phyloP scores from a whole-genome alignment of 1,284 basidiomycete genomes.

The Caloboletus inedulis region DNA sequence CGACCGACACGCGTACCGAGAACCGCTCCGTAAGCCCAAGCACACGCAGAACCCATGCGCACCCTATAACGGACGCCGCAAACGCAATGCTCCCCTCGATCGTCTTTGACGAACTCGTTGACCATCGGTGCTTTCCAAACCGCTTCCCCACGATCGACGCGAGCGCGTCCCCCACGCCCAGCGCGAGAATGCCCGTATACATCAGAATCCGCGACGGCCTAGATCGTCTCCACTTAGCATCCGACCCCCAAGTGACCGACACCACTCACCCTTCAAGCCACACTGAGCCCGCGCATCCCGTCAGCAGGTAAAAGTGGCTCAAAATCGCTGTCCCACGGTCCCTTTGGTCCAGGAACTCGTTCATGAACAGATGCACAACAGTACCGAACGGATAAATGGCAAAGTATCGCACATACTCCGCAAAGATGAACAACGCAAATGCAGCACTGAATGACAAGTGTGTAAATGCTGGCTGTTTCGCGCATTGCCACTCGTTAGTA shows the following conservation, averaged over 20 bases:
- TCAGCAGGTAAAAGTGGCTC: conserved; percentile 95
- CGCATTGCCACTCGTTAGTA: conserved; percentile 16
- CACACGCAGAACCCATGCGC: conserved; percentile 69
- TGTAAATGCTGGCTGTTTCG: conserved; percentile 84
- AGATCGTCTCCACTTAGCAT: conserved; percentile 13
- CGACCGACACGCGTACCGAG: conserved; percentile 53
- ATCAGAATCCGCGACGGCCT: conserved; percentile 72
- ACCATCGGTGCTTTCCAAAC: conserved; percentile 81
- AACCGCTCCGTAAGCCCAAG: conserved; percentile 70
- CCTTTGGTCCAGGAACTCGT: conserved; percentile 95
- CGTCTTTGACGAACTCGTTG: conserved; percentile 80
- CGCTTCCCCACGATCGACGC: conserved; percentile 91
- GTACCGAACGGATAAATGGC: conserved; percentile 97
- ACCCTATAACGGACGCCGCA: conserved; percentile 64
- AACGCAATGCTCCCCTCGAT: conserved; percentile 90
- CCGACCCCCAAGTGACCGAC: not conserved
- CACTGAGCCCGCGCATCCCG: conserved; percentile 88
- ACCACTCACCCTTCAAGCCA: conserved; percentile 89
- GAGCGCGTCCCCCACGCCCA: conserved; percentile 93
- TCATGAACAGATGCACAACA: conserved; percentile 92
- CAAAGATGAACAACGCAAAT: conserved; percentile 92
- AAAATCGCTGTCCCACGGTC: conserved; percentile 96
- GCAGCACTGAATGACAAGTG: conserved; percentile 93
- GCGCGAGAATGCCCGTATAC: conserved; percentile 86
- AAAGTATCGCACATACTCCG: conserved; percentile 96